phyloP scores from a whole-genome alignment of 371 early-diverging fungal species.

The Apophysomyces trapeziformis region DNA sequence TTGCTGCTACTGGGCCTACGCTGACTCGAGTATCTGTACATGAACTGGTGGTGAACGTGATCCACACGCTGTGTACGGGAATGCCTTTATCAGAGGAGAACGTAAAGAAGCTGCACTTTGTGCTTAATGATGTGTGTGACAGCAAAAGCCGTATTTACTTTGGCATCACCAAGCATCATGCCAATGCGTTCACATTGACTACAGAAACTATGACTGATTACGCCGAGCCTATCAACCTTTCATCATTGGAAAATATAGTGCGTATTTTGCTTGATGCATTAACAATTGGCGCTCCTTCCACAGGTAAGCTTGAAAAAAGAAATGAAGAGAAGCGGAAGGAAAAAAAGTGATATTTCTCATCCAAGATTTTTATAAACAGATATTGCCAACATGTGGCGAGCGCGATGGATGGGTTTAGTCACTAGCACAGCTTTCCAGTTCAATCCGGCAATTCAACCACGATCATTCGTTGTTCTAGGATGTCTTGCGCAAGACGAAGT shows the following conservation, averaged over 20 bases:
- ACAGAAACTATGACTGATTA: slow-evolving; percentile 68
- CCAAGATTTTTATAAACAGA: slow-evolving; percentile 48
- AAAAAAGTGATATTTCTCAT: slow-evolving; percentile 18
- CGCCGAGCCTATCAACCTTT: slow-evolving; percentile 69
- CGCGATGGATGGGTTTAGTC: slow-evolving; percentile 92
- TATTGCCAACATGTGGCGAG: slow-evolving; percentile 81
- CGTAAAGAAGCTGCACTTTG: slow-evolving; percentile 58
- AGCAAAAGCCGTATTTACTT: slow-evolving; percentile 79
- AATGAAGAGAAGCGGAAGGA: no score
- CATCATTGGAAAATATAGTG: slow-evolving; percentile 80
- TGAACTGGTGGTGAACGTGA: slow-evolving; percentile 89
- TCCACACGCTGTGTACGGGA: slow-evolving; percentile 85
- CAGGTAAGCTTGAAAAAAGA: slow-evolving; percentile 43
- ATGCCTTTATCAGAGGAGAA: slow-evolving; percentile 62
- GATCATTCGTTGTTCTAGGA: slow-evolving; percentile 94
- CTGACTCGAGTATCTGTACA: slow-evolving; percentile 86
- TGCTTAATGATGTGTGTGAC: slow-evolving; percentile 76
- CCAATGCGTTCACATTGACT: slow-evolving; percentile 74
- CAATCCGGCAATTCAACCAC: slow-evolving; percentile 91
- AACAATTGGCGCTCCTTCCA: slow-evolving; percentile 73
- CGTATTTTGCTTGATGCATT: slow-evolving; percentile 80
- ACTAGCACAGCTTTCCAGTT: slow-evolving; percentile 91
- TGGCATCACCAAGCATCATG: slow-evolving; percentile 75
- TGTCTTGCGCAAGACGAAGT: slow-evolving; percentile 86
- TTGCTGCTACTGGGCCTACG: slow-evolving; percentile 85